Conservation (phyloP, 2,329 filamentous ascomycete genomes). For the Zalaria obscura region DNA sequence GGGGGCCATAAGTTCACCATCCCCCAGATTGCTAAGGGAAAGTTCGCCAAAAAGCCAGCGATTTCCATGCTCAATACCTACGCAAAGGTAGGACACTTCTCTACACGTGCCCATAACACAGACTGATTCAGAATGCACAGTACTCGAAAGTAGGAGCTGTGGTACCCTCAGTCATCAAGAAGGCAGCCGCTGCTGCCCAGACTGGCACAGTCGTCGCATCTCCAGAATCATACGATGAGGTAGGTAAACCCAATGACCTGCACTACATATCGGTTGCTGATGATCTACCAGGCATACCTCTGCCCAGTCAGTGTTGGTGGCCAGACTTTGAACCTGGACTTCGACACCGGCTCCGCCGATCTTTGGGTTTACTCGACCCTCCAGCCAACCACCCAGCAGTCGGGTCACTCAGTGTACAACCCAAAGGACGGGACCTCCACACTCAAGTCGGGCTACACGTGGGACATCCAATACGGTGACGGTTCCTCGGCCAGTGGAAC, state of each 20-base stretch:
- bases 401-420: slow-evolving; percentile 45
- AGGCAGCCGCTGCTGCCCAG: slow-evolving; percentile 20
- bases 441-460: slow-evolving; percentile 34
- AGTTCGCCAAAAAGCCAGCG: slow-evolving; percentile 17
- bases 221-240: slow-evolving; percentile 20
- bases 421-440: slow-evolving; percentile 32
- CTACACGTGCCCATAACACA: background rate
- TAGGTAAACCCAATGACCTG: background rate
- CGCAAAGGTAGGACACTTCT: slow-evolving; percentile 3
- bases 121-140: background rate
- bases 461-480: slow-evolving; percentile 52
- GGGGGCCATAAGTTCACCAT: slow-evolving; percentile 11
- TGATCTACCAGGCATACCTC: slow-evolving; percentile 17
- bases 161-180: slow-evolving; percentile 13
- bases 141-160: slow-evolving; percentile 15
- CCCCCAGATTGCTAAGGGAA: slow-evolving; percentile 21
- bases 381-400: slow-evolving; percentile 33
- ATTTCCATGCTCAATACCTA: slow-evolving; percentile 14
- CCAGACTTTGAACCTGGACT: slow-evolving; percentile 49
- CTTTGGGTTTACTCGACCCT: slow-evolving; percentile 56
- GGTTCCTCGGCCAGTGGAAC: slow-evolving; percentile 47
- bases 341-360: slow-evolving; percentile 58
- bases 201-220: slow-evolving; percentile 24
- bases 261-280: slow-evolving; percentile 12
- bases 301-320: slow-evolving; percentile 48